A percentile compares a stretch with the other conserved stretches of the same genome.
Evolutionary conservation across 2,329 filamentous ascomycete species (phyloP).

Genomic region (Gnomoniopsis smithogilvyi): DNA sequence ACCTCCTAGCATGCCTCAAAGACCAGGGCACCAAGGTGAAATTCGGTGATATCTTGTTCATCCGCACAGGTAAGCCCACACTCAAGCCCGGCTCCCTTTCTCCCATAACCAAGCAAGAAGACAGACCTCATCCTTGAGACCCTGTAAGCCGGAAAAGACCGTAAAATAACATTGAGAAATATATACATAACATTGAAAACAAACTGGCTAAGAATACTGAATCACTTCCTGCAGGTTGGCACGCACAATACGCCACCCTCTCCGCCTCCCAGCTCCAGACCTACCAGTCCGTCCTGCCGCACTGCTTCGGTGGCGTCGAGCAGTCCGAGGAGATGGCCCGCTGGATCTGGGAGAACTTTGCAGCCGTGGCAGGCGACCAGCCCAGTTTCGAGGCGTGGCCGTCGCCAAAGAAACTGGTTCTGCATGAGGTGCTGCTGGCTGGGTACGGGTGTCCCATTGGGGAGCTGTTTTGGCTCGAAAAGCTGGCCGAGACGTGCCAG

Average conservation of each 20-base stretch:
- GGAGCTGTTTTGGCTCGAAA: conserved; percentile 47
- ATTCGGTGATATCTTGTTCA: conserved; percentile 51
- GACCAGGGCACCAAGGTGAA: conserved; percentile 44
- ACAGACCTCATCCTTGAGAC: too few species aligned
- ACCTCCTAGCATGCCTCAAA: conserved; percentile 38
- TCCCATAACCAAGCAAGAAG: neutral
- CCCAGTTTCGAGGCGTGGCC: conserved; percentile 39
- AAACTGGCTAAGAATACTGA: neutral
- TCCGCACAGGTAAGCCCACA: conserved; percentile 33
- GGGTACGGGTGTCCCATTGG: conserved; percentile 50
- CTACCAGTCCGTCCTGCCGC: conserved; percentile 33
- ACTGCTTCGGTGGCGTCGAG: conserved; percentile 45
- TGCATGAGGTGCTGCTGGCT: conserved; percentile 45
- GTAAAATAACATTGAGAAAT: too few species aligned
- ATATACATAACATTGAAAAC: too few species aligned
- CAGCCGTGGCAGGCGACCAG: conserved; percentile 41
- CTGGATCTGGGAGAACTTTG: conserved; percentile 39
- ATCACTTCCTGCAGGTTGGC: conserved; percentile 37
- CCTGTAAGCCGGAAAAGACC: too few species aligned
- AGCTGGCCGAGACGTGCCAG: conserved; percentile 36
- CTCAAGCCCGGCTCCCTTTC: neutral
- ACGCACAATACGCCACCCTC: conserved; percentile 35
- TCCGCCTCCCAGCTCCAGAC: conserved; percentile 33
- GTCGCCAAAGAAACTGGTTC: conserved; percentile 19
- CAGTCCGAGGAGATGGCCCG: conserved; percentile 40